phyloP scores from a whole-genome alignment of 108 stramenopile genomes.

The Pseudonitzschia delicatissima region DNA sequence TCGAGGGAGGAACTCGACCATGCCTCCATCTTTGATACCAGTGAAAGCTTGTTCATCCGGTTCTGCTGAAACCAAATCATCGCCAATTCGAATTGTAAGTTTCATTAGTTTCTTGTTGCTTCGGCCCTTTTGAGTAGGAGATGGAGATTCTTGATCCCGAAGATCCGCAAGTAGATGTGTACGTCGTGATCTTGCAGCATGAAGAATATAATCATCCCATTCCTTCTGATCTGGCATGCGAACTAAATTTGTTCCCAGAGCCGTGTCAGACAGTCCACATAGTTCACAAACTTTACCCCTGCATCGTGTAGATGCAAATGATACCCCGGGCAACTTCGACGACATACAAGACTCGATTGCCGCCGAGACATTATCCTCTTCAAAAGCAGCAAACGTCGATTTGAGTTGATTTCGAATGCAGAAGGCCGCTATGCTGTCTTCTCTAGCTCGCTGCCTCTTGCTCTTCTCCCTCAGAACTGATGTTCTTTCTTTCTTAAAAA shows the following conservation, averaged over 20 bases:
- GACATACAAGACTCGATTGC: conserved; percentile 61
- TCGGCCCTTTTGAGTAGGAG: background rate
- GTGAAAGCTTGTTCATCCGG: conserved; percentile 31
- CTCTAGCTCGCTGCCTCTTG: conserved; percentile 58
- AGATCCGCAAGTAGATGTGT: conserved; percentile 65
- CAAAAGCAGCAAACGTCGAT: conserved; percentile 73
- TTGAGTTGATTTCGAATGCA: conserved; percentile 62
- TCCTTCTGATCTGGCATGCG: conserved; percentile 71
- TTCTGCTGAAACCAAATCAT: conserved; percentile 56
- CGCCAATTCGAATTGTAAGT: conserved; percentile 67
- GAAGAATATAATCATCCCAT: conserved; percentile 70
- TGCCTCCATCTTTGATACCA: conserved; percentile 50
- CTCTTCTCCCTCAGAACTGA: conserved; percentile 47
- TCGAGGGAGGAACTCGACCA: conserved; percentile 70
- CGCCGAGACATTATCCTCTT: conserved; percentile 63
- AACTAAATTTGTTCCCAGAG: conserved; percentile 72
- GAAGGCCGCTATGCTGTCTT: conserved; percentile 66
- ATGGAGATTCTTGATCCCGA: background rate
- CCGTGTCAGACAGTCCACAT: conserved; percentile 73
- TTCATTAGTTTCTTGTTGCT: conserved; percentile 33
- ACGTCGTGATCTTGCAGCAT: conserved; percentile 40
- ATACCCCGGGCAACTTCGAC: conserved; percentile 47
- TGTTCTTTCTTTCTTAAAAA: conserved; percentile 40
- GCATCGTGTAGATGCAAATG: conserved; percentile 53
- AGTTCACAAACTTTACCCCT: conserved; percentile 58